Base-by-base conservation (phyloP, 345 rosid genomes). In the Schrenkiella parvula region DNA sequence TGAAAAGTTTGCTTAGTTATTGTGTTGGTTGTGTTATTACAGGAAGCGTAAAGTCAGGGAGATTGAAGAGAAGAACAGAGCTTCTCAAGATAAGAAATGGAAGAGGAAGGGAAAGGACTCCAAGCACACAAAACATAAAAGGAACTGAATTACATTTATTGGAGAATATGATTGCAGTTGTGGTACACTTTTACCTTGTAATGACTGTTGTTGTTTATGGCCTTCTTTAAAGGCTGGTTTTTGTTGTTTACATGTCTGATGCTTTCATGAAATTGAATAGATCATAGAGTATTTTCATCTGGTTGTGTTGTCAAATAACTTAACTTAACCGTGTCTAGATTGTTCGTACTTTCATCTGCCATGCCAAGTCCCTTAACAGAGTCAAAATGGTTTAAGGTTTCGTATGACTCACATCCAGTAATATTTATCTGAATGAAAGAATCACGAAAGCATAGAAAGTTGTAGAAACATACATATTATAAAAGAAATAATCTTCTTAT, bases 1-100 rank as follows among this genome's bases (percentile, higher is more conserved):
- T 32, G 44, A 4, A 66, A 47, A 42, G 17, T 25, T 65, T 72
- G 69, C 46, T 58, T 2, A 56, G 28, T 21, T 44, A 23, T 28
- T 68, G 61, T 53, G 37, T 50, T 51, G 39, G 17, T 32, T 75
- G 50, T 18, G 39, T 8, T 21, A 19, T 21, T 4, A 34, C 87
- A 92, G 98, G 86, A 95, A 89, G 80, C 89, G 97, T 31, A 88
- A 87, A 83, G 89, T 92, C 22, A 79, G 57, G 58, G 99, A 95
- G 88, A 95, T 95, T 67, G 93, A 88, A 61, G 90, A 82, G 35
- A 64, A 82, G 54, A 86, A 75, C 66, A 82, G 81, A 44, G 89
- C 86, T 3, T 85, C 66, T 62, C 84, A 86, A 68, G 88, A 91
- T 74, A 84, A 86, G 7, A 91, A 76, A 64, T 95, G 99, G 96